phyloP scores from a whole-genome alignment of 2,329 filamentous ascomycete species.

The Pseudogymnoascus sp. region DNA sequence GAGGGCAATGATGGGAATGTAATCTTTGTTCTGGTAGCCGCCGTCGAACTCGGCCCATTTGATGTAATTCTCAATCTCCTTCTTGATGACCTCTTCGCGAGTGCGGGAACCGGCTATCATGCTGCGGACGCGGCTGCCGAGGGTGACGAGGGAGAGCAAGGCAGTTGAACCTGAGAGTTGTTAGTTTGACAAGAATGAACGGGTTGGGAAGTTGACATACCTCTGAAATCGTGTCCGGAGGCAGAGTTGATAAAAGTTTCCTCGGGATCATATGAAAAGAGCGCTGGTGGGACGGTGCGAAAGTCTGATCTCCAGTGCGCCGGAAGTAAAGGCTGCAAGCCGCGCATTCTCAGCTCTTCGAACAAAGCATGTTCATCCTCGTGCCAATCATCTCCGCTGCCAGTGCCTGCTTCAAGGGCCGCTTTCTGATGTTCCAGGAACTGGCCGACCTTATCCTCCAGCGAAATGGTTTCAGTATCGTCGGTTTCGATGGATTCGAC shows the following conservation, averaged over 20 bases:
- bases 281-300: constrained; percentile 22
- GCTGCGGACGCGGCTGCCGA: constrained; percentile 24
- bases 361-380: constrained; percentile 25
- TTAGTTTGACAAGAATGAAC: constrained; percentile 11
- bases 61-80: constrained; percentile 26
- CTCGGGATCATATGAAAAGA: constrained; percentile 23
- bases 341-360: constrained; percentile 25
- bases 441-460: constrained; percentile 23
- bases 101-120: constrained; percentile 13
- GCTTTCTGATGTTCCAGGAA: constrained; percentile 25
- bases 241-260: constrained; percentile 25
- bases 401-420: constrained; percentile 20
- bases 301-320: constrained; percentile 25
- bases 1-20: constrained; percentile 25
- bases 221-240: constrained; percentile 17
- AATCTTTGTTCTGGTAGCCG: constrained; percentile 22
- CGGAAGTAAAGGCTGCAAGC: constrained; percentile 27
- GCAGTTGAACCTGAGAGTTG: constrained; percentile 20
- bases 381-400: constrained; percentile 22
- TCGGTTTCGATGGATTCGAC: constrained; percentile 11
- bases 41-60: constrained; percentile 31
- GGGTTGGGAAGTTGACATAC: constrained; percentile 17
- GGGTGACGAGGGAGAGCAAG: constrained; percentile 23
- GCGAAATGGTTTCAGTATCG: constrained; percentile 8
- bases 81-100: constrained; percentile 24